Evolutionary conservation across 176 grass and related monocot species (phyloP).

Genomic region (Musa acuminata): DNA sequence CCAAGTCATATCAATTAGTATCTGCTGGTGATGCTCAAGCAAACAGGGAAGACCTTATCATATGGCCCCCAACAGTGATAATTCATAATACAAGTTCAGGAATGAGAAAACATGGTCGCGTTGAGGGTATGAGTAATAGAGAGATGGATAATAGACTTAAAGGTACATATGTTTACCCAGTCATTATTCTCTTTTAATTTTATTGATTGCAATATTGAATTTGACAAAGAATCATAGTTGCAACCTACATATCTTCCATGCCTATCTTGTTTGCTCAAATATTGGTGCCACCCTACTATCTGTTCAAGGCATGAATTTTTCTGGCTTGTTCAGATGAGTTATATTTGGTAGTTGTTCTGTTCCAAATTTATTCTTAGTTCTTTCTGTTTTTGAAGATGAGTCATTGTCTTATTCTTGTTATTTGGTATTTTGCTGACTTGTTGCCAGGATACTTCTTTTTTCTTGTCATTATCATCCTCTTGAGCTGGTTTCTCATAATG

Average conservation of each 20-base stretch:
- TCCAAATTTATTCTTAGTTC: background rate
- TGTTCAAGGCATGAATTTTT: background rate
- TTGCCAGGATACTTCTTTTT: background rate
- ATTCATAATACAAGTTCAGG: constrained; percentile 78
- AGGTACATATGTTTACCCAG: constrained; percentile 49
- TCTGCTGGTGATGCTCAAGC: constrained; percentile 65
- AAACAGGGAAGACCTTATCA: constrained; percentile 87
- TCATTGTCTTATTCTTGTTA: background rate
- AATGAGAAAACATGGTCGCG: constrained; percentile 76
- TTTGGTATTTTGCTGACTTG: background rate
- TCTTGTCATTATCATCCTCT: background rate
- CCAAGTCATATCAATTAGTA: constrained; percentile 79
- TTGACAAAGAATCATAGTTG: constrained; percentile 6
- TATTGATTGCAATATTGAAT: background rate
- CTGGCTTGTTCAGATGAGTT: background rate
- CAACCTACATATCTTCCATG: constrained; percentile 2
- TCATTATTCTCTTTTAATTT: constrained; percentile 16
- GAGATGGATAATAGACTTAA: constrained; percentile 96
- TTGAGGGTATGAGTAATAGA: constrained; percentile 86
- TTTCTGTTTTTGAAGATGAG: background rate
- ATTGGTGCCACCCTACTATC: background rate
- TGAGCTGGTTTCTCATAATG: background rate
- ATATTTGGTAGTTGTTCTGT: too few relatives aligned
- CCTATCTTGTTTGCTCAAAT: background rate
- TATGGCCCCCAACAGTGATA: constrained; percentile 88